Evolutionary conservation across 2,329 filamentous ascomycete species (phyloP).

Genomic region (Erysiphe neolycopersici): DNA sequence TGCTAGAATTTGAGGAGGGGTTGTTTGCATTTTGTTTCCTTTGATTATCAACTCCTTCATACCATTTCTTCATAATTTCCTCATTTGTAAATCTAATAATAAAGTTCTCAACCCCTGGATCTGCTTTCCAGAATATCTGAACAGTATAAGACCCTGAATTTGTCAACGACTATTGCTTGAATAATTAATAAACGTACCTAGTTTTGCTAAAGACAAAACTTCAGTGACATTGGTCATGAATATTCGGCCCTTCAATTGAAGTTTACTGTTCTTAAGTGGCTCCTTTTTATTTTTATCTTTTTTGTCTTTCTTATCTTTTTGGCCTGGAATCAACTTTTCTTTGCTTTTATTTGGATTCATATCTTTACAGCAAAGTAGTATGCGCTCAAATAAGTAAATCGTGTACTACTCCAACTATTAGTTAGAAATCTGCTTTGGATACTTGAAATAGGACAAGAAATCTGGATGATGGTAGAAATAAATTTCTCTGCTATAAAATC

Average conservation of each 20-base stretch:
- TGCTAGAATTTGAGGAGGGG: slow-evolving; percentile 20
- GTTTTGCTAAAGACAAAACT: slow-evolving; percentile 64
- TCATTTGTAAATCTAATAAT: slow-evolving; percentile 83
- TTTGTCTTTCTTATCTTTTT: slow-evolving; percentile 52
- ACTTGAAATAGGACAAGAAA: neutral
- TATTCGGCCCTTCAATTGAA: slow-evolving; percentile 88
- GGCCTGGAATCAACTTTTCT: slow-evolving; percentile 36
- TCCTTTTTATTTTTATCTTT: slow-evolving; percentile 45
- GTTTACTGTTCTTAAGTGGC: slow-evolving; percentile 38
- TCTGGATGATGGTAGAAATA: too few relatives aligned
- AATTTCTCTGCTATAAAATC: neutral
- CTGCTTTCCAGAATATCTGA: slow-evolving; percentile 97
- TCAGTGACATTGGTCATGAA: slow-evolving; percentile 99
- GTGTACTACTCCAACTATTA: slow-evolving; percentile 39
- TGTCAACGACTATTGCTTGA: neutral
- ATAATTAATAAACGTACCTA: slow-evolving; percentile 29
- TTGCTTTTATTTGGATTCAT: slow-evolving; percentile 58
- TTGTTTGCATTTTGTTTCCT: slow-evolving; percentile 32
- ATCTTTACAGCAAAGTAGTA: slow-evolving; percentile 92
- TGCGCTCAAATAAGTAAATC: slow-evolving; percentile 90
- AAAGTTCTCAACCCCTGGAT: slow-evolving; percentile 87
- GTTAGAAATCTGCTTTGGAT: neutral
- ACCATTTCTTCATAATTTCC: slow-evolving; percentile 84
- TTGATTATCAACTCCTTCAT: slow-evolving; percentile 49
- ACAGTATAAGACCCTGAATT: slow-evolving; percentile 62